These are phyloP conservation scores for Exidia glandulosa DNA, from an alignment of 768 basidiomycete genomes.

Conservation along the genomic window DNA sequence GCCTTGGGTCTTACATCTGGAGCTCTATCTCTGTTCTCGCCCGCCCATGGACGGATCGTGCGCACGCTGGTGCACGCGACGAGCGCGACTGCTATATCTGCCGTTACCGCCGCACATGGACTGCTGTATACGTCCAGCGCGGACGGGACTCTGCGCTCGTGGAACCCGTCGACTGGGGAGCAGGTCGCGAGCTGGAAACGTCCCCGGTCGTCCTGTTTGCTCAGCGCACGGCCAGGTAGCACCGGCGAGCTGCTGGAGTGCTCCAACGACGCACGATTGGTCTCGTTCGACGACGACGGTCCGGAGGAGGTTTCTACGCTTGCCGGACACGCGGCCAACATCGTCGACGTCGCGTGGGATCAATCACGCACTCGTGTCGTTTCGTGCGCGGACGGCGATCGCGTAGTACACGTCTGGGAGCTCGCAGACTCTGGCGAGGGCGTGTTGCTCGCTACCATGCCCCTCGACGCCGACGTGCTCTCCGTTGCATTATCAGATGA, in stretches of 20 bases:
- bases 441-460: conserved; percentile 47
- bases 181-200: conserved; percentile 42
- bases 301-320: conserved; percentile 39
- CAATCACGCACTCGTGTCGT: conserved; percentile 36
- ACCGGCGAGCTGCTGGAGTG: neutral
- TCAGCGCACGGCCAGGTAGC: conserved; percentile 31
- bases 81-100: conserved; percentile 41
- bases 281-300: conserved; percentile 10
- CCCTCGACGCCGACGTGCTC: conserved; percentile 45
- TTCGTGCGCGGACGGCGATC: conserved; percentile 51
- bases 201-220: conserved; percentile 43
- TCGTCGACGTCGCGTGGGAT: conserved; percentile 44
- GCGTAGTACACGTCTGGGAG: conserved; percentile 53
- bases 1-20: conserved; percentile 54
- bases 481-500: conserved; percentile 14
- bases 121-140: conserved; percentile 46
- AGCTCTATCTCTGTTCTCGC: conserved; percentile 48
- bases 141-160: conserved; percentile 45
- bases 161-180: conserved; percentile 42
- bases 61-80: conserved; percentile 45
- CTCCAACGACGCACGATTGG: neutral
- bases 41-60: conserved; percentile 43
- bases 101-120: conserved; percentile 27
- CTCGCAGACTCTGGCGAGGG: conserved; percentile 35
- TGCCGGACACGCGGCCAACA: conserved; percentile 53